Evolutionary conservation across 75 land plant species (phyloP).

Genomic region (Pinus taeda): DNA sequence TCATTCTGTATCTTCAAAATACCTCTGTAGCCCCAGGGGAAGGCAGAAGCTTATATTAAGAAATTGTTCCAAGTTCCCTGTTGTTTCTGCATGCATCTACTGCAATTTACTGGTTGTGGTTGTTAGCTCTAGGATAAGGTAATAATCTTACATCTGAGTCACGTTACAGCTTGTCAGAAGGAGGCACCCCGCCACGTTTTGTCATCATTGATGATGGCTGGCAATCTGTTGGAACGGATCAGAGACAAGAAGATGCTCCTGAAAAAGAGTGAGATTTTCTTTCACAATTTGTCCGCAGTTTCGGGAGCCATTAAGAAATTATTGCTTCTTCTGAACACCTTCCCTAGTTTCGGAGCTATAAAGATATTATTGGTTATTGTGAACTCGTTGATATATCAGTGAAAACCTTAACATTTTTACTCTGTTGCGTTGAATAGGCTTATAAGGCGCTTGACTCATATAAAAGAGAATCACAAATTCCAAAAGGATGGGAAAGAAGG

Average conservation of each 20-base stretch:
- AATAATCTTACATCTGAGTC: not conserved
- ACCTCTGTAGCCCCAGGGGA: no score
- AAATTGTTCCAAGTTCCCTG: no score
- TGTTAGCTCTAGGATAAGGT: no score
- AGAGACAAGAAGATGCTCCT: constrained; percentile 1
- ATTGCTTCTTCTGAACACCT: not conserved
- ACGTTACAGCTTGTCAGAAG: constrained; percentile 40
- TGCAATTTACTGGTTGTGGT: not conserved
- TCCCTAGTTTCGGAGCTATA: not conserved
- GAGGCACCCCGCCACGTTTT: constrained; percentile 91
- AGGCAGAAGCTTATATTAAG: no score
- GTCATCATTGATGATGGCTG: constrained; percentile 97
- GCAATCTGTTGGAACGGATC: constrained; percentile 74
- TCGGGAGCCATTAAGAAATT: not conserved
- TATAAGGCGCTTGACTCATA: constrained; percentile 53
- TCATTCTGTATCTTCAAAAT: no score
- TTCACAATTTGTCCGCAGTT: not conserved
- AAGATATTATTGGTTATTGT: not conserved
- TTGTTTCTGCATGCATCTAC: not conserved
- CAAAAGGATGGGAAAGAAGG: constrained; percentile 30
- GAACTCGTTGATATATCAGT: not conserved
- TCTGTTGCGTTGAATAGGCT: constrained; percentile 40
- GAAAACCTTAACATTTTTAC: not conserved
- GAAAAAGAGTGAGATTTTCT: not conserved
- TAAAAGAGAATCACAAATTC: constrained; percentile 82